Conservation (phyloP, 257 asterid genomes). For the Avicennia marina region DNA sequence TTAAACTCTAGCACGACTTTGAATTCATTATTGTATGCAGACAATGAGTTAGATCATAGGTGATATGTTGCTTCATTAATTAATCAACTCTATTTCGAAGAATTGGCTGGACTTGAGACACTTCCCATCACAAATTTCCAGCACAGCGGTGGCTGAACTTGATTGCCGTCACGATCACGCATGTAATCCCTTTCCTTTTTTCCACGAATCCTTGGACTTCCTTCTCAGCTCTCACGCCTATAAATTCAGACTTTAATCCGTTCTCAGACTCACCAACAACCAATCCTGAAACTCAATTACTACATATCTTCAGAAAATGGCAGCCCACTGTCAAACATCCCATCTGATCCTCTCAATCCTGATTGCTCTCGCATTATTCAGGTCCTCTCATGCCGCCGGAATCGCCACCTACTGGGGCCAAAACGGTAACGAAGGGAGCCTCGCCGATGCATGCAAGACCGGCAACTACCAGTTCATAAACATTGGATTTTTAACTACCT, state of each 20-base stretch:
- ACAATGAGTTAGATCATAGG: too few species aligned
- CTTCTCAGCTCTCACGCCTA: not conserved
- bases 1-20: too few species aligned
- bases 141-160: too few species aligned
- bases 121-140: not conserved
- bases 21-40: too few species aligned
- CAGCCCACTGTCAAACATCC: not conserved
- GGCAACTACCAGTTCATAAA: slow-evolving; percentile 32
- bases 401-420: slow-evolving; percentile 56
- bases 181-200: not conserved
- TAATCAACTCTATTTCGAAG: not conserved
- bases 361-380: not conserved
- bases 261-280: too few species aligned
- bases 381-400: slow-evolving; percentile 18
- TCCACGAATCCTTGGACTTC: too few species aligned
- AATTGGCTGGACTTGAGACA: not conserved
- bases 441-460: slow-evolving; percentile 35
- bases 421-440: slow-evolving; percentile 37
- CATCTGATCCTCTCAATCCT: slow-evolving; percentile 11
- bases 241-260: not conserved
- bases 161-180: slow-evolving; percentile 6
- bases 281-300: too few species aligned
- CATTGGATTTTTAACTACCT: slow-evolving; percentile 31
- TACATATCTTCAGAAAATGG: not conserved
- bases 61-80: not conserved